Percentiles rank a stretch among this genome's conserved stretches.
Conservation (phyloP, 176 grass and related monocot genomes). For the Oropetium thomaeum region DNA sequence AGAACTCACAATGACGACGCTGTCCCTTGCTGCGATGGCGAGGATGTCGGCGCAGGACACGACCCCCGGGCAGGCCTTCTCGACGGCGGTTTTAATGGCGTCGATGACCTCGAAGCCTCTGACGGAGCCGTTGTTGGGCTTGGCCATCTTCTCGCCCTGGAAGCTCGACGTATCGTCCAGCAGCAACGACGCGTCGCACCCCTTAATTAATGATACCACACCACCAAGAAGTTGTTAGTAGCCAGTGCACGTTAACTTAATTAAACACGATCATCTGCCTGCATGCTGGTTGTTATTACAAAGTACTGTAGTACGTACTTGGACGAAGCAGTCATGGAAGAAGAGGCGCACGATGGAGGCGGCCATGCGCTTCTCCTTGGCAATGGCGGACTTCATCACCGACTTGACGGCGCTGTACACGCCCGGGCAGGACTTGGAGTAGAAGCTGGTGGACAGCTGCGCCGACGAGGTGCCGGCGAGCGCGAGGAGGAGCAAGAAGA, state of each 20-base stretch:
- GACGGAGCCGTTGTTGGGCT: slow-evolving; percentile 52
- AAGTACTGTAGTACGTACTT: background rate
- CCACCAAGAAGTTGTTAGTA: no score
- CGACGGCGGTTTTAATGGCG: no score
- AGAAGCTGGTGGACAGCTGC: slow-evolving; percentile 46
- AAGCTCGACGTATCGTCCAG: slow-evolving; percentile 62
- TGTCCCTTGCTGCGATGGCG: slow-evolving; percentile 58
- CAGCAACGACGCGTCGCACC: slow-evolving; percentile 77
- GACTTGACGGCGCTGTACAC: slow-evolving; percentile 43
- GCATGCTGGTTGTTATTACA: no score
- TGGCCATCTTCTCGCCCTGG: slow-evolving; percentile 62
- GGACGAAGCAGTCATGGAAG: slow-evolving; percentile 84
- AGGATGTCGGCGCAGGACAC: slow-evolving; percentile 92
- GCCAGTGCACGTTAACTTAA: no score
- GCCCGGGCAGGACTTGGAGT: slow-evolving; percentile 57
- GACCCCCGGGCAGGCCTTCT: slow-evolving; percentile 54
- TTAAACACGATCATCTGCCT: no score
- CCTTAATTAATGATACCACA: no score
- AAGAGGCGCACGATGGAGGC: slow-evolving; percentile 85
- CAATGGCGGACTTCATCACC: slow-evolving; percentile 47
- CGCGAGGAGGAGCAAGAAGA: background rate
- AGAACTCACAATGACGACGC: slow-evolving; percentile 44
- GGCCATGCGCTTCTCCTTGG: slow-evolving; percentile 52
- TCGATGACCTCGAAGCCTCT: slow-evolving; percentile 83
- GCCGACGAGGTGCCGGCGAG: slow-evolving; percentile 30